Percentiles rank a stretch among this genome's conserved stretches.
Evolutionary conservation across 2,329 filamentous ascomycete genomes (phyloP).

Genomic region (Xylaria sp.): DNA sequence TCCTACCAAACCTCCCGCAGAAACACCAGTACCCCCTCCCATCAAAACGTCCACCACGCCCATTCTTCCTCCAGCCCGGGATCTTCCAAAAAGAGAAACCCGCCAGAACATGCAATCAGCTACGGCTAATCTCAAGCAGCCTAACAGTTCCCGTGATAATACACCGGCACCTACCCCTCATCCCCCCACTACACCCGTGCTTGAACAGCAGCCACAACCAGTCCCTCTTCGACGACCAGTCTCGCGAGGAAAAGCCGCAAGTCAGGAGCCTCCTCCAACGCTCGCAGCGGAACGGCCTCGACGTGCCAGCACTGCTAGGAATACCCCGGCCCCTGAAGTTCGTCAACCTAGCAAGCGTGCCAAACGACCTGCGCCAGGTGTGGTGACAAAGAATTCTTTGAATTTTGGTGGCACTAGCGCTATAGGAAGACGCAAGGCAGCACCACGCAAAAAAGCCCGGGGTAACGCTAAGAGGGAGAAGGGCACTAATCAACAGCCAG

Average conservation of each 20-base stretch:
- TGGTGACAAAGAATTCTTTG: conserved; percentile 74
- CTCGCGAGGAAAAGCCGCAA: conserved; percentile 64
- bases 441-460: conserved; percentile 72
- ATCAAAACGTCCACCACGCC: conserved; percentile 52
- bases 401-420: conserved; percentile 71
- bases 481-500: conserved; percentile 52
- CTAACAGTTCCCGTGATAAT: conserved; percentile 43
- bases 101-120: conserved; percentile 55
- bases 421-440: conserved; percentile 76
- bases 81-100: conserved; percentile 57
- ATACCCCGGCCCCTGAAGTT: conserved; percentile 64
- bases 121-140: conserved; percentile 46
- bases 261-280: conserved; percentile 61
- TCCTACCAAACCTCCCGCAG: conserved; percentile 51
- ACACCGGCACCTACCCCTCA: conserved; percentile 51
- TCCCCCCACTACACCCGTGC: conserved; percentile 45
- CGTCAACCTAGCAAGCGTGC: conserved; percentile 63
- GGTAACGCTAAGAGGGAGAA: conserved; percentile 50
- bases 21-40: conserved; percentile 56
- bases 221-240: conserved; percentile 56
- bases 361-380: conserved; percentile 77
- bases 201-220: conserved; percentile 48
- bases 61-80: conserved; percentile 51
- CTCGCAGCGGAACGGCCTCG: conserved; percentile 64
- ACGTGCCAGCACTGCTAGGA: conserved; percentile 66